Base-by-base conservation (phyloP, 331 rosid species). In the Ulmus americana region DNA sequence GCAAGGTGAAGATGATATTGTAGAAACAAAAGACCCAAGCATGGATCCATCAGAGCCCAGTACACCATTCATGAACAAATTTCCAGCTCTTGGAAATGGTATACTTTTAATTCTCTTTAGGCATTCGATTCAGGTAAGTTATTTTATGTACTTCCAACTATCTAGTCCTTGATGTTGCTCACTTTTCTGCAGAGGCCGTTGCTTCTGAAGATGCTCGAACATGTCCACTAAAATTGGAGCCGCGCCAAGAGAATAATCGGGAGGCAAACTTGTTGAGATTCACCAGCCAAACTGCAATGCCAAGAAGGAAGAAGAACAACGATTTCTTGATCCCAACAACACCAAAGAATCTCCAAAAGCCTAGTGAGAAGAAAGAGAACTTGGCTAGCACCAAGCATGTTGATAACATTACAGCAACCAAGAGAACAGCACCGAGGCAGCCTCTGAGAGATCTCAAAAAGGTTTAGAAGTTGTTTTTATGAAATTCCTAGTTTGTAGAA, bases 371-470 rank as follows among this genome's bases (percentile, higher is more conserved):
- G 81, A 78, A 78, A 66, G 86, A 81, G 18, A 82, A 82, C 63
- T 50, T 64, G 13, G 61, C 56, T 18, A 49, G 28, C 59, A 59
- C 46, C 41, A 79, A 84, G 66, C 70, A 64, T 41, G 35, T 50
- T 63, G 52, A 68, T 12, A 62, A 61, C n/a, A 45, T 40, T 16
- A 45, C 68, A 28, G 65, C 76, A 42, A 70, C 20, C 49, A 80
- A 47, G 53, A 53, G 70, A 64, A 56, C 74, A 42, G 40, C 67
- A 6, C 72, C 64, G 69, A 79, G 90, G 65, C 75, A 65, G 16
- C 76, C 85, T 16, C 66, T 82, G 54, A 74, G 67, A 55, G 76
- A 82, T 74, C 79, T 85, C 55, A 76, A 63, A 5, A 71, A 81
- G 55, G 74, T 78, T 10, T 70, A 76, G 75, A 40, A 10, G 10